Evolutionary conservation across 1,139 yeast genomes (phyloP), one percentile per base, ranked within the genome.

Genomic region (Saccharomyces hybrid): DNA sequence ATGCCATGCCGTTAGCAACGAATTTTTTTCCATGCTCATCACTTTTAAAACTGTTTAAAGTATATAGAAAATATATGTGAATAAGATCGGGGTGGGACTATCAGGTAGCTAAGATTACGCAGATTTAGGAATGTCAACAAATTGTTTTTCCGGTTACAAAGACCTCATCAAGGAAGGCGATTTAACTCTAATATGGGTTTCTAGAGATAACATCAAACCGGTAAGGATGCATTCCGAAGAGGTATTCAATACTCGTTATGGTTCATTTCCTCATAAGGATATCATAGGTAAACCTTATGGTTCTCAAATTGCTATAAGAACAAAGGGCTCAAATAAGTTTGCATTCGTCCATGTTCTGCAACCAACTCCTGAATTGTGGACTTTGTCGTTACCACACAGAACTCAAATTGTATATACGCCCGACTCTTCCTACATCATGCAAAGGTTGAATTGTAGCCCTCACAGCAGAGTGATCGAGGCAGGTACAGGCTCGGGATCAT

Each of bases 381-480:
- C 97, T 0, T 68, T 88, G 31, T 89, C 97, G 0, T 76, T 95
- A 51, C 98, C 99, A 1, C 99, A 95, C 69, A 79, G 99, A 69
- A 95, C 99, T 0, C 99, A 95, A 73, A 93, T 95, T 62, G 98
- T 95, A 0, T 95, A 95, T 68, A 88, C 97, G 0, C 96, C 96
- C 7, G 99, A 95, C 67, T 87, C 96, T 2, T 83, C 96, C 29
- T 93, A 89, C 65, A 90, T 95, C 55, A 80, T 87, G 60, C 96
- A 91, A 68, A 74, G 96, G 63, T 73, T 93, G 60, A 79, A 82
- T 50, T 84, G 95, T 52, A 74, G 81, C 11, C 82, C 88, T 23
- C 95, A 95, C 0, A 79, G 90, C 1, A 74, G 82, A 59, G 95
- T 93, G 13, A 85, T 95, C 52, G 99, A 95, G 71, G 96, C 98